Evolutionary conservation across 352 stramenopile species (phyloP), one percentile per base, ranked within the genome.

Genomic region (Phytophthora aleatoria): DNA sequence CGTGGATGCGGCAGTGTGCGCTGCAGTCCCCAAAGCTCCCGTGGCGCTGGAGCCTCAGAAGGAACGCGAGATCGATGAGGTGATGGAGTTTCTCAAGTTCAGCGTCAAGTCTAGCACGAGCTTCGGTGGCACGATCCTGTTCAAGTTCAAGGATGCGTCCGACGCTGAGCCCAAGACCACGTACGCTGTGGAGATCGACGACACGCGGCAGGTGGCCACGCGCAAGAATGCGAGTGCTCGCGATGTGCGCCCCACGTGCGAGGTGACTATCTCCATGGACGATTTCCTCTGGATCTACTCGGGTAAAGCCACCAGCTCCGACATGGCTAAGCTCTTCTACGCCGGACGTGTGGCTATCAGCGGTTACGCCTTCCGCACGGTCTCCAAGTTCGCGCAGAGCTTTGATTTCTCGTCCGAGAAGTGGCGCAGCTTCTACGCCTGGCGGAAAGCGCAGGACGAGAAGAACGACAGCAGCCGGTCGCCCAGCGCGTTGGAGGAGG

Each of bases 271-370:
- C 48, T 92, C 85, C 5, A 88, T 94, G 69, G 87, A 94, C 55
- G 87, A 96, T 36, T 96, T 96, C 45, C 59, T 96, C 20, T 91
- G 80, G 65, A 79, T 96, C 24, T 96, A 96, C 70, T 96, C 87
- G 38, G 87, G 87, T 53, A 94, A 94, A 36, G 87, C 87, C 8
- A 90, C 83, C 16, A 86, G 75, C 56, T 79, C 82, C 9, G 85
- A 94, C 64, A 61, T 96, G 35, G 45, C 84, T 8, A 90, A 90
- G 68, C 77, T 94, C 27, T 94, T 92, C 45, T 96, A 96, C 67
- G 74, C 82, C 11, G 87, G 87, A 1, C 83, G 82, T 13, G 71
- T 96, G 4, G 65, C 77, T 20, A 91, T 96, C 57, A 91, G 79
- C 43, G 86, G 87, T 24, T 93, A 93, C 49, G 85, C 86, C 49